Base-by-base conservation (phyloP, 768 basidiomycete species). In the Tremella fuciformis region DNA sequence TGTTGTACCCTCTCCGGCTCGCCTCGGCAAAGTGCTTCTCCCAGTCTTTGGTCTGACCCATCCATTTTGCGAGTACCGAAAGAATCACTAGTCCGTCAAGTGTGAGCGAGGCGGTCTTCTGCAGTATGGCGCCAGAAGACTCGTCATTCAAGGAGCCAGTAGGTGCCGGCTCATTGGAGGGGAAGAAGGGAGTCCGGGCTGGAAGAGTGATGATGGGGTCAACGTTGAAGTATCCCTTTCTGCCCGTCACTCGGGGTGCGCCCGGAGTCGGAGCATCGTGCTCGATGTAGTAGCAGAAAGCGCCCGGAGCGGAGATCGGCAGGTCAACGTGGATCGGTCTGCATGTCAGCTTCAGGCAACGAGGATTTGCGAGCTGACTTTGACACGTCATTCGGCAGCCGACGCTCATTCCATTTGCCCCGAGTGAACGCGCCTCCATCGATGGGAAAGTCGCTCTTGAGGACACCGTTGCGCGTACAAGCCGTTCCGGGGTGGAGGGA, bases 31-130 rank as follows among this genome's bases (percentile, higher is more conserved):
- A 89, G 73, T 89, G 85, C 2, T 82, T 81, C 44, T 79, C 81
- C 96, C 96, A 98, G 26, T 85, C 80, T 11, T 80, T 76, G 37
- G 90, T 77, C 1, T 87, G 82, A 1, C 93, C 94, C 90, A 97
- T 96, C 96, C 96, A 99, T 76, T 99, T 99, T 1, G 92, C 94
- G 46, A 99, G 86, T 39, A 94, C 82, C 3, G 89, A 92, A 55
- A 98, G 80, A 70, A 98, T 86, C 34, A 88, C 84, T 8, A 99
- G 82, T 15, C 89, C 91, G 73, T 96, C 88, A 42, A 97, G 82
- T 1, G 91, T 88, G 16, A 98, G 80, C 65, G 88, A 82, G 16
- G 66, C 76, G 24, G 80, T 76, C 41, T 84, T 80, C 4, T 59
- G 63, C 7, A 89, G 80, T 34, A 85, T 39, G 74, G 62, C 63